Evolutionary conservation across 2,329 filamentous ascomycete genomes (phyloP).

Genomic region (Xylariaceae sp.): DNA sequence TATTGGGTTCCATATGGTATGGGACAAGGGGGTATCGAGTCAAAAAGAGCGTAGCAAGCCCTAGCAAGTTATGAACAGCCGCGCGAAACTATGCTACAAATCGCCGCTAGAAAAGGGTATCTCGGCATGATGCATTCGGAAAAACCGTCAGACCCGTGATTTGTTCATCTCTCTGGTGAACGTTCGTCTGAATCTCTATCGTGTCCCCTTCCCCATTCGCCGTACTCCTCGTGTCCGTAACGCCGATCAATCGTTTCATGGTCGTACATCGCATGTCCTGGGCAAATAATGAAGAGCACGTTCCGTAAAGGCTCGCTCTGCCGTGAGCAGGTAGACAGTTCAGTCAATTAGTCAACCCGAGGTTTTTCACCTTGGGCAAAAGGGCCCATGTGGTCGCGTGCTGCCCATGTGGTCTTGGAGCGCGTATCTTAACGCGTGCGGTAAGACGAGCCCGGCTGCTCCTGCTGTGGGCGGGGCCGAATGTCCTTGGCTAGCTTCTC

Average conservation of each 20-base stretch:
- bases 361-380: neutral
- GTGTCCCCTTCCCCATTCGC: slow-evolving; percentile 9
- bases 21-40: slow-evolving; percentile 23
- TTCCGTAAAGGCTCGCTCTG: neutral
- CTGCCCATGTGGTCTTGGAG: neutral
- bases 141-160: slow-evolving; percentile 14
- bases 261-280: neutral
- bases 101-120: slow-evolving; percentile 22
- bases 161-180: slow-evolving; percentile 7
- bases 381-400: neutral
- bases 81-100: slow-evolving; percentile 24
- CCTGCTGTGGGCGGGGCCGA: neutral
- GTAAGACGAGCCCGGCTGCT: too few species aligned
- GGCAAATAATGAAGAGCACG: neutral
- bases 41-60: slow-evolving; percentile 1
- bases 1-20: slow-evolving; percentile 16
- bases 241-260: slow-evolving; percentile 10
- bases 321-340: neutral
- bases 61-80: slow-evolving; percentile 14
- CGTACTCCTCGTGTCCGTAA: slow-evolving; percentile 8
- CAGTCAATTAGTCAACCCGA: neutral
- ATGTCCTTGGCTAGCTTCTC: slow-evolving; percentile 44
- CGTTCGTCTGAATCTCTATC: slow-evolving; percentile 6
- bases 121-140: slow-evolving; percentile 6
- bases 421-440: too few species aligned